Conservation (phyloP, 2,329 filamentous ascomycete species). For the Claviceps spartinae region DNA sequence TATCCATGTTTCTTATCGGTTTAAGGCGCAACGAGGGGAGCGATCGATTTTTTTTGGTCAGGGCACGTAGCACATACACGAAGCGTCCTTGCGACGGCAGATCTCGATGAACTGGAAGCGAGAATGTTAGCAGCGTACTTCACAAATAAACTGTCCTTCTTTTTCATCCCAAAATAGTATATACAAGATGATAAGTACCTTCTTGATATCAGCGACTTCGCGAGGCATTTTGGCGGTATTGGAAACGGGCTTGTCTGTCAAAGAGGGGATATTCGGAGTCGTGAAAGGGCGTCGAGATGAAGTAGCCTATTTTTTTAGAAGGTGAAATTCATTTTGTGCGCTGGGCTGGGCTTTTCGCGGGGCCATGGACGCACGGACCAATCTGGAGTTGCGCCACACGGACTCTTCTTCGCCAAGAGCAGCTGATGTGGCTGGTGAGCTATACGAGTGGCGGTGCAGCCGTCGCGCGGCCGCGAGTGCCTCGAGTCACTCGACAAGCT, state of each 20-base stretch:
- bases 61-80: constrained; percentile 57
- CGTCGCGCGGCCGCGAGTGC: too few species aligned
- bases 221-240: constrained; percentile 77
- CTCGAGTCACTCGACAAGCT: too few species aligned
- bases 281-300: not conserved
- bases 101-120: constrained; percentile 89
- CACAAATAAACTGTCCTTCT: too few species aligned
- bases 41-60: constrained; percentile 1
- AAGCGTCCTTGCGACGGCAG: constrained; percentile 98
- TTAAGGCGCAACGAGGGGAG: not conserved
- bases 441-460: not conserved
- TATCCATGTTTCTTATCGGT: too few species aligned
- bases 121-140: not conserved
- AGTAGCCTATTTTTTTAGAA: not conserved
- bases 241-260: constrained; percentile 12
- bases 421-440: not conserved
- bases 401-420: not conserved
- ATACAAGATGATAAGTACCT: constrained; percentile 28
- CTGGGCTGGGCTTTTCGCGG: constrained; percentile 7
- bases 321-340: constrained; percentile 6
- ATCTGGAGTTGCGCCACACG: not conserved
- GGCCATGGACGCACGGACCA: constrained; percentile 13
- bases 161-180: not conserved
- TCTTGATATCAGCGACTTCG: constrained; percentile 97
- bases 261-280: constrained; percentile 8